Percentiles rank a stretch among this genome's conserved stretches.
These are phyloP conservation scores for Eimeria praecox DNA, from an alignment of 169 alveolate species.

Conservation along the genomic window DNA sequence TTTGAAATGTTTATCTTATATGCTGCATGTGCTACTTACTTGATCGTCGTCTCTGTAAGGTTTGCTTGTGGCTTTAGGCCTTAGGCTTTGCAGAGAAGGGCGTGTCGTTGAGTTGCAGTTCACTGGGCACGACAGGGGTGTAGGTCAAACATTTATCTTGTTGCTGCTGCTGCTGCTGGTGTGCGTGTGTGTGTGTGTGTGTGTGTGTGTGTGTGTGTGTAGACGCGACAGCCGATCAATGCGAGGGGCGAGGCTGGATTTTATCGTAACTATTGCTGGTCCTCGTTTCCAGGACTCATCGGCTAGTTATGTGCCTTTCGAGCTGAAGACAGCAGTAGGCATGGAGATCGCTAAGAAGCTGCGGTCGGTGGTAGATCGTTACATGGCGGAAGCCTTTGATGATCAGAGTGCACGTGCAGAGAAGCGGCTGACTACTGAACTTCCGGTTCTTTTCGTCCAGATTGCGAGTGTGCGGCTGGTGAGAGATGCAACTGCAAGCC, in stretches of 20 bases:
- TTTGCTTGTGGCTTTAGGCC: neutral
- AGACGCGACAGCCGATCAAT: neutral
- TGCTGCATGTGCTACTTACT: neutral
- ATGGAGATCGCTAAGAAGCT: neutral
- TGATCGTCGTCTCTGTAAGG: too few species aligned
- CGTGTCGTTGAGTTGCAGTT: neutral
- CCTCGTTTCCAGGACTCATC: neutral
- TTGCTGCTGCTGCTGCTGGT: neutral
- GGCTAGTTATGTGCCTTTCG: slow-evolving; percentile 18
- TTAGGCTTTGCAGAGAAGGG: neutral
- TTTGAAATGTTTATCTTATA: too few species aligned
- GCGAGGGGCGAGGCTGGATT: slow-evolving; percentile 33
- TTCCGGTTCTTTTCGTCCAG: slow-evolving; percentile 26
- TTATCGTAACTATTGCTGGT: neutral
- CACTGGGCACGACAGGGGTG: neutral
- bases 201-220: neutral
- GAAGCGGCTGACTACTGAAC: neutral
- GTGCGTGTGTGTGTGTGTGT: neutral
- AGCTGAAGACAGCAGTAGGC: neutral
- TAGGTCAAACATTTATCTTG: neutral
- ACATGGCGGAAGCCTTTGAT: neutral
- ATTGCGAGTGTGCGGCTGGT: neutral
- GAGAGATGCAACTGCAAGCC: neutral
- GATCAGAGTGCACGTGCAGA: neutral
- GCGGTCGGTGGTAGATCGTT: neutral